Base-by-base conservation (phyloP, 2,329 filamentous ascomycete species). In the Verticillium tricorpus region DNA sequence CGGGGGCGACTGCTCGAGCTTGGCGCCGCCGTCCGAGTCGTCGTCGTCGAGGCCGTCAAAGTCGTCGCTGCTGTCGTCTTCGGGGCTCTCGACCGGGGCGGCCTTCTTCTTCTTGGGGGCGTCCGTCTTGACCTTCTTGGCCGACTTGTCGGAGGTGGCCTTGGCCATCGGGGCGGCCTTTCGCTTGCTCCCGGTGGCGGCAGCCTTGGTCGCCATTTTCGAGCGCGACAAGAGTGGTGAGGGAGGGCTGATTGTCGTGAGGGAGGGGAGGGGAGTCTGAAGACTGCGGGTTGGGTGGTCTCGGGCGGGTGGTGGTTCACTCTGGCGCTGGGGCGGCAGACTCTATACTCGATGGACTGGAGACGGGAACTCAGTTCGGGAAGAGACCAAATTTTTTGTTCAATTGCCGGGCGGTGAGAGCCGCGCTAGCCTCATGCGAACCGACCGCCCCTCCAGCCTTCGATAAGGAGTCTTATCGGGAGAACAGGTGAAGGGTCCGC, bases 21-120 rank as follows among this genome's bases (percentile, higher is more conserved):
- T 83, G 58, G 84, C 83, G 8, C 83, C 83, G 63, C 85, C 82
- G 11, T 84, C 84, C 17, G 76, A 77, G 37, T 85, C 82, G 4
- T 82, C 83, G 61, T 73, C 75, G 58, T 79, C 73, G 39, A 71
- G 70, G 57, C 73, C 73, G 17, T 77, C 74, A 34, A 74, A 76
- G 56, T 77, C 75, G 60, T 70, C 69, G 35, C 78, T 74, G 63
- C 77, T 76, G 25, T 75, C 74, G 25, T 75, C 74, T 60, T 74
- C 68, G 62, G 70, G 68, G 64, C 75, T 67, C 37, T 70, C 68
- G 55, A 76, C 67, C 64, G 76, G 62, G 61, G 72, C 63, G 67
- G 74, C 74, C 62, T 75, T 74, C 60, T 67, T 69, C 31, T 64
- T 52, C 62, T 71, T 67, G 25, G 65, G 67, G 12, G 68, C 67